Evolutionary conservation across 306 rosid genomes (phyloP).

Genomic region (Bauhinia variegata): DNA sequence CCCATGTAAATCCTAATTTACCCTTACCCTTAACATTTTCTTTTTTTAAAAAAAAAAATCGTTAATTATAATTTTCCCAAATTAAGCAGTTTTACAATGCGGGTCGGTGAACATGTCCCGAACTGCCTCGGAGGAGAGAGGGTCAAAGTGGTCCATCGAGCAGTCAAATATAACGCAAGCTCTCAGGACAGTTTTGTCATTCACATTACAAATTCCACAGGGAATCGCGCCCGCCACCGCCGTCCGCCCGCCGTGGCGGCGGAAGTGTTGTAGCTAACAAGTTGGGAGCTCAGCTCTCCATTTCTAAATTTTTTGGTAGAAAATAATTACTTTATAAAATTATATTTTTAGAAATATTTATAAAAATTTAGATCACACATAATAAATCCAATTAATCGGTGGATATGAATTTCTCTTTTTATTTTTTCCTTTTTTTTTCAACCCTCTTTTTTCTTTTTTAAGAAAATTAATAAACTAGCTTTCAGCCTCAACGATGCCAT

Average conservation of each 20-base stretch:
- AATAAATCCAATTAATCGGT: too few species aligned
- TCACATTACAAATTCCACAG: slow-evolving; percentile 22
- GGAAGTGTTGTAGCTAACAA: slow-evolving; percentile 34
- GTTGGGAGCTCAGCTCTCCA: neutral
- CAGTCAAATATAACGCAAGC: slow-evolving; percentile 52
- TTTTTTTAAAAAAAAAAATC: neutral
- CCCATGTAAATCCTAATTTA: slow-evolving; percentile 1
- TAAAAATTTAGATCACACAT: neutral
- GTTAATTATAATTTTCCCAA: neutral
- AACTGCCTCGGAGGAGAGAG: slow-evolving; percentile 19
- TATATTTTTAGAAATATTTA: too few species aligned
- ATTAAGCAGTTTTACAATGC: neutral
- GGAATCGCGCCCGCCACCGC: slow-evolving; percentile 47
- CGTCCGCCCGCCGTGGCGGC: slow-evolving; percentile 30
- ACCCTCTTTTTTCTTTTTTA: neutral
- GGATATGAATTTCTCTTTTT: too few species aligned
- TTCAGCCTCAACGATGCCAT: slow-evolving; percentile 33
- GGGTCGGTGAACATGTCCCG: slow-evolving; percentile 16
- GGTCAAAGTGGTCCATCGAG: slow-evolving; percentile 56
- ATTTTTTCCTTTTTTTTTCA: too few species aligned
- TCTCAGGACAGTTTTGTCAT: slow-evolving; percentile 44
- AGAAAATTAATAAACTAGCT: slow-evolving; percentile 13
- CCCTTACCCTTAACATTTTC: too few species aligned
- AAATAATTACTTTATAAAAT: too few species aligned
- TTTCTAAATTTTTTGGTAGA: slow-evolving; percentile 7